Base-by-base conservation (phyloP, 106 monocot species). In the Allium sativum region DNA sequence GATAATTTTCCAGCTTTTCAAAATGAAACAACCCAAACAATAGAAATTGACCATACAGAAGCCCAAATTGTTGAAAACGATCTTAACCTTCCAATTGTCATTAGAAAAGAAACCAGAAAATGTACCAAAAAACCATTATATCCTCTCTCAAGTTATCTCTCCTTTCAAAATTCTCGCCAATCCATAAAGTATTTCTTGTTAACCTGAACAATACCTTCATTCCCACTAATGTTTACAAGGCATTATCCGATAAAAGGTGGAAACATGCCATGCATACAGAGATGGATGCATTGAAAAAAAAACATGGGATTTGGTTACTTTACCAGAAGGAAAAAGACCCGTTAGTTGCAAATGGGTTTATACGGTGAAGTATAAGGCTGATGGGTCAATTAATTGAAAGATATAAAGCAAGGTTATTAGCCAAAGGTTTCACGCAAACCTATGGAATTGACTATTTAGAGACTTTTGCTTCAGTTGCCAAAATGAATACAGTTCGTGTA, bases 291-390 rank as follows among this genome's bases (percentile, higher is more conserved):
- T 43, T 73, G 13, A 12, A n/a, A 22, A 21, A 55, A 48, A 48
- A 48, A 51, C 0, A 7, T 40, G 40, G 58, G 58, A 58, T 2
- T 58, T 58, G 1, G 57, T 65, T 5, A 18, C 17, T 2, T 50
- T 55, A 12, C 55, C 48, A 16, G 13, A 7, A 43, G 48, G 53
- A 8, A 70, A 61, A 18, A 70, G 44, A 51, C 41, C 0, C 2
- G 48, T 70, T 10, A 31, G 58, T 12, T 58, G 40, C 41, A 58
- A 58, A 58, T 58, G 58, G 58, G 22, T 58, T 9, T 58, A 40
- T 58, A 40, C 58, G 2, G 3, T 41, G 6, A 58, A 58, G 8
- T 31, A 40, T 58, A 58, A 16, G 16, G 58, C 15, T 14, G 40
- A 58, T 58, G 58, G 20, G 10, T 58, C 58, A 12, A 40, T n/a